These are phyloP conservation scores for Solanum habrochaites DNA, from an alignment of 257 asterid species.

Conservation along the genomic window DNA sequence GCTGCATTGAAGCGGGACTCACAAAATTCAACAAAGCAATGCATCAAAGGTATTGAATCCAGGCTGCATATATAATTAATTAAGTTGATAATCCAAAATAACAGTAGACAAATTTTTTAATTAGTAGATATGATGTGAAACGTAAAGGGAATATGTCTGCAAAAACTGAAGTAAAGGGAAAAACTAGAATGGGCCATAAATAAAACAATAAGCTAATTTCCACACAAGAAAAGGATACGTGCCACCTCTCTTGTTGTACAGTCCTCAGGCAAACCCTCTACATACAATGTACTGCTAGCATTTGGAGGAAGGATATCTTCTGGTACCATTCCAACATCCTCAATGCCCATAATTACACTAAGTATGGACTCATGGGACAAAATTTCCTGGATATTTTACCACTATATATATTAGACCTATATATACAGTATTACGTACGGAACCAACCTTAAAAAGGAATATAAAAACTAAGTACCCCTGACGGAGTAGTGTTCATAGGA, in stretches of 20 bases:
- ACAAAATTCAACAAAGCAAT: constrained; percentile 74
- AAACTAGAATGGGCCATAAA: constrained; percentile 4
- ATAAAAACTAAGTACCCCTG: constrained; percentile 26
- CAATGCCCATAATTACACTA: constrained; percentile 28
- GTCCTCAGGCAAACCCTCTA: constrained; percentile 40
- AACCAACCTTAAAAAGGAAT: not conserved
- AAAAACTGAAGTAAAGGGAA: constrained; percentile 34
- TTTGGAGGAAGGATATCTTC: constrained; percentile 72
- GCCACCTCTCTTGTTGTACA: constrained; percentile 80
- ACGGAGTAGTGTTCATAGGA: constrained; percentile 73
- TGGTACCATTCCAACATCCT: constrained; percentile 29
- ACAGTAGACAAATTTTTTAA: too few relatives aligned
- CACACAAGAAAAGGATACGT: constrained; percentile 47
- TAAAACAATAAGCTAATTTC: not conserved
- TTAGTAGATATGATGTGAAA: not conserved
- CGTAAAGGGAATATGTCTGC: constrained; percentile 55
- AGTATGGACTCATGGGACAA: constrained; percentile 40
- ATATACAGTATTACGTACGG: not conserved
- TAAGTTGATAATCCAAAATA: constrained; percentile 2
- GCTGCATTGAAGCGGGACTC: constrained; percentile 88
- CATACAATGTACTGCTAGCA: constrained; percentile 63
- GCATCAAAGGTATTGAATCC: constrained; percentile 61
- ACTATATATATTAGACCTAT: not conserved
- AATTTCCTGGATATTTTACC: constrained; percentile 28
- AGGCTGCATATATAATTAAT: constrained; percentile 23